phyloP scores from a whole-genome alignment of 176 grass and related monocot species.

The Stipa capillata region DNA sequence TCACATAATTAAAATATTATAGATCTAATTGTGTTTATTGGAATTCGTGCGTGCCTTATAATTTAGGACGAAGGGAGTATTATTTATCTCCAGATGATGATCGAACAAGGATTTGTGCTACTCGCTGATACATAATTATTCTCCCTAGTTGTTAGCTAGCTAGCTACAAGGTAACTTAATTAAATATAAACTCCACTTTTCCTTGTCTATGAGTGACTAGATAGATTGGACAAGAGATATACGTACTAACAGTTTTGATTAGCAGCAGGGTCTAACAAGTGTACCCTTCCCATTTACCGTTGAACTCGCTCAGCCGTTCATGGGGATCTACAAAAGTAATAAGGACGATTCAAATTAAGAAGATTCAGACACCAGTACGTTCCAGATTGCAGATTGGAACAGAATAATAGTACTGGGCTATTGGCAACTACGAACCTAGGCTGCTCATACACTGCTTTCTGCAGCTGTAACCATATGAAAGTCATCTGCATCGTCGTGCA shows the following conservation, averaged over 20 bases:
- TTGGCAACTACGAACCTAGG: too few species aligned
- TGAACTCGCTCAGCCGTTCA: not conserved
- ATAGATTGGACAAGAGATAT: constrained; percentile 23
- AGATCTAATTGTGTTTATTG: too few species aligned
- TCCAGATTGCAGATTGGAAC: not conserved
- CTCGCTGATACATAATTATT: constrained; percentile 22
- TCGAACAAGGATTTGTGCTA: constrained; percentile 7
- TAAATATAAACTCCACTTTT: constrained; percentile 2
- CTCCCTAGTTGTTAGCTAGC: not conserved
- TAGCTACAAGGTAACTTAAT: not conserved
- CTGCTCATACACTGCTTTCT: not conserved
- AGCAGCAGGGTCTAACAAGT: constrained; percentile 22
- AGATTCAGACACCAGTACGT: not conserved
- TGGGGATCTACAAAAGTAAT: constrained; percentile 3
- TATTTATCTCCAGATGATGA: constrained; percentile 11
- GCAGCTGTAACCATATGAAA: not conserved
- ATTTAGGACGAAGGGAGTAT: too few species aligned
- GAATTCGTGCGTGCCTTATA: too few species aligned
- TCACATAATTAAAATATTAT: too few species aligned
- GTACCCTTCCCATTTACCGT: not conserved
- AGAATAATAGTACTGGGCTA: not conserved
- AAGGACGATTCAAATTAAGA: not conserved
- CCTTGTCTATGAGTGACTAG: not conserved
- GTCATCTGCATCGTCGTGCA: too few species aligned
- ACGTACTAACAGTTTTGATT: too few species aligned